A percentile compares a stretch with the other conserved stretches of the same genome.
These are phyloP conservation scores for Lipomyces yamadae DNA, from an alignment of 805 yeast genomes.

Conservation along the genomic window DNA sequence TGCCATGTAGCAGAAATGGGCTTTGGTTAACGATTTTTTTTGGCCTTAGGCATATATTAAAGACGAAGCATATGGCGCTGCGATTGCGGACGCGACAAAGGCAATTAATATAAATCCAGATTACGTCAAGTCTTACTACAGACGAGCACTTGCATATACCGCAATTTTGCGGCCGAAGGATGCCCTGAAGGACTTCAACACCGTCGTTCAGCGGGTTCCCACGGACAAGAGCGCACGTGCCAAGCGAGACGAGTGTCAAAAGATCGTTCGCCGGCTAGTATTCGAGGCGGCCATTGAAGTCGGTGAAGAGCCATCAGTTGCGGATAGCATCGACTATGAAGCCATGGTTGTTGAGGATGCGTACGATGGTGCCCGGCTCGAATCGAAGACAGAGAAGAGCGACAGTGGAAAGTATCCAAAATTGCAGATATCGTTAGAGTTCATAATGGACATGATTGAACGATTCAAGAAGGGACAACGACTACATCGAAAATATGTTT, in stretches of 20 bases:
- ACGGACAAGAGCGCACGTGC: constrained; percentile 68
- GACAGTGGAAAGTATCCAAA: constrained; percentile 41
- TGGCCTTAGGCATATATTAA: constrained; percentile 71
- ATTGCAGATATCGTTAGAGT: constrained; percentile 53
- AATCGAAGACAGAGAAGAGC: constrained; percentile 38
- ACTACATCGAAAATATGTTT: constrained; percentile 80
- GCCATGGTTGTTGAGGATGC: constrained; percentile 54
- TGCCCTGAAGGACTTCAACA: constrained; percentile 71
- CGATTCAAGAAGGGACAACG: constrained; percentile 74
- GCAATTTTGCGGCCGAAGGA: constrained; percentile 77
- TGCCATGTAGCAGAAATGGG: constrained; percentile 29
- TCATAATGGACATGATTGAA: constrained; percentile 67
- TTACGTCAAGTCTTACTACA: constrained; percentile 79
- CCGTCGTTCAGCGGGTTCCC: constrained; percentile 66
- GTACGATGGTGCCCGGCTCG: constrained; percentile 64
- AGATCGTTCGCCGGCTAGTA: constrained; percentile 69
- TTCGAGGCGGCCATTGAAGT: constrained; percentile 87
- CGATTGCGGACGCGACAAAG: constrained; percentile 74
- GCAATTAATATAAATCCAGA: constrained; percentile 70
- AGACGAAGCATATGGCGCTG: constrained; percentile 82
- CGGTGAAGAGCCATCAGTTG: constrained; percentile 60
- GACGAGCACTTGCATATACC: constrained; percentile 81
- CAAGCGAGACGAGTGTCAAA: constrained; percentile 65
- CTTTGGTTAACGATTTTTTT: neutral
- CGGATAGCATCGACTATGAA: constrained; percentile 55